Evolutionary conservation across 1,284 basidiomycete genomes (phyloP).

Genomic region (Rhodotorula sp.): DNA sequence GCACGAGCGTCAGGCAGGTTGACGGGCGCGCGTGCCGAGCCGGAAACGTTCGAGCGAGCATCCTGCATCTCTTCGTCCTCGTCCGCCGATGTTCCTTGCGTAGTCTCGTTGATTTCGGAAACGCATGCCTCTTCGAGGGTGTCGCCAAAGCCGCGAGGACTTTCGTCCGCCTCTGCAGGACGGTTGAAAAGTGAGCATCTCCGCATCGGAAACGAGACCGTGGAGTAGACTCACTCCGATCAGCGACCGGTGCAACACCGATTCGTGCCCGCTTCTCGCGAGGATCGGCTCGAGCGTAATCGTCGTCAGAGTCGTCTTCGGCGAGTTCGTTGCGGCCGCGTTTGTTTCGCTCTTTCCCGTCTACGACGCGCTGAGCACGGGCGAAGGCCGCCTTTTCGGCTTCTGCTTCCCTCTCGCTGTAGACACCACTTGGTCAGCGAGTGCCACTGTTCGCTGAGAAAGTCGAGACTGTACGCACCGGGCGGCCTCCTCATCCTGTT

Average conservation of each 20-base stretch:
- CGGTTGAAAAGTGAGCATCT: background rate
- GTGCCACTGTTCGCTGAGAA: background rate
- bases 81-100: background rate
- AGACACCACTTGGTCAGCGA: too few relatives aligned
- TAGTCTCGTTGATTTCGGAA: slow-evolving; percentile 1
- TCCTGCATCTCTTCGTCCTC: background rate
- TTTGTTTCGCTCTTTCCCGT: slow-evolving; percentile 34
- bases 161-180: slow-evolving; percentile 24
- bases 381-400: slow-evolving; percentile 17
- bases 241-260: slow-evolving; percentile 3
- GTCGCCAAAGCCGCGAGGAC: slow-evolving; percentile 27
- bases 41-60: slow-evolving; percentile 5
- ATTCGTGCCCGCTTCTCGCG: slow-evolving; percentile 22
- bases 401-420: slow-evolving; percentile 28
- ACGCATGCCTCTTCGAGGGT: slow-evolving; percentile 4
- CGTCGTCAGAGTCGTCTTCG: slow-evolving; percentile 41
- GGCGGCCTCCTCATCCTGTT: slow-evolving; percentile 23
- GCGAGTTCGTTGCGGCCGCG: slow-evolving; percentile 19
- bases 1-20: background rate
- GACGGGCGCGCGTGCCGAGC: background rate
- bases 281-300: background rate
- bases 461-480: slow-evolving; percentile 14
- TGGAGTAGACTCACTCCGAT: slow-evolving; percentile 22
- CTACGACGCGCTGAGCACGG: slow-evolving; percentile 29
- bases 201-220: too few relatives aligned